Base-by-base conservation (phyloP, 2,329 filamentous ascomycete genomes). In the Lecanicillium sp. region DNA sequence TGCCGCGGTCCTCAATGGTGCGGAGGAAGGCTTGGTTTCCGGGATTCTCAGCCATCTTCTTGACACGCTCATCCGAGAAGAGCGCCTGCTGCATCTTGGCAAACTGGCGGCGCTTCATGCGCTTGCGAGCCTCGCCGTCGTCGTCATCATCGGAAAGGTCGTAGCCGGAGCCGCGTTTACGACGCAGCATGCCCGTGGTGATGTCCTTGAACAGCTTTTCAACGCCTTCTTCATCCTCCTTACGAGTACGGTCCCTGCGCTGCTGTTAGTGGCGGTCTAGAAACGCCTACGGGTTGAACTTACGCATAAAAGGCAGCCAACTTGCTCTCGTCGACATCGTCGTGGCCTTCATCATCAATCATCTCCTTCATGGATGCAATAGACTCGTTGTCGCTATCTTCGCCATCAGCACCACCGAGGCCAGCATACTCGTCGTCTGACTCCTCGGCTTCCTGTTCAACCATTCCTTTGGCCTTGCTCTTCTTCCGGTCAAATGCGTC, bases 381-480 rank as follows among this genome's bases (percentile, higher is more conserved):
- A 27, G 61, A 63, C 25, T 82, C 84, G 43, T 86, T 77, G 42
- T 88, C 84, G 40, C 81, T 82, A 47, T 90, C 87, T 49, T 97
- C 90, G 44, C 90, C 89, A 59, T 89, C 90, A 10, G 71, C 83
- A 46, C 92, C 92, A 49, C 92, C 92, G 9, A 98, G 71, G 4
- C 92, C 92, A 29, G 89, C 90, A 58, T 97, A 98, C 60, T 98
- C 92, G 57, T 98, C 92, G 56, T 98, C 94, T 0, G 92, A 98
- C 62, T 98, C 92, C 52, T 95, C 87, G 44, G 92, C 90, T 56
- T 94, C 88, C 49, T 96, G 92, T 48, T 97, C 78, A 28, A 98
- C 72, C 74, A 95, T 85, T 17, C 83, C 81, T 53, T 81, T 88
- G 1, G 89, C 90, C 55, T 85, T 81, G 64, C 87, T 94, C 58